Base-by-base conservation (phyloP, 2,329 filamentous ascomycete genomes). In the Aspergillus ibericus region DNA sequence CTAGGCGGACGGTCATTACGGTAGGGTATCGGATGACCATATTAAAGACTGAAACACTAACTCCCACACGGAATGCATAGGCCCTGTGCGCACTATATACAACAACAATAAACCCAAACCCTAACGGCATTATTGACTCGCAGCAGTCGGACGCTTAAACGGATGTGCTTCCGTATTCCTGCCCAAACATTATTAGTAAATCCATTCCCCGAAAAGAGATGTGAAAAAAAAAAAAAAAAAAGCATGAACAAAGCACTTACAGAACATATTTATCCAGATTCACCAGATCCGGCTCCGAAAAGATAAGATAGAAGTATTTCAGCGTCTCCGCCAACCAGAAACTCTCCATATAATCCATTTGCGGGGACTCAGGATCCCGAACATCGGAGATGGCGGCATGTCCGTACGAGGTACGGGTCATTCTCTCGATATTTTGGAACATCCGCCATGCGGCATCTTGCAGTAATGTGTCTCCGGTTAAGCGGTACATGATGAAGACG, bases 401-500 rank as follows among this genome's bases (percentile, higher is more conserved):
- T 1, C 75, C 80, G 56, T 78, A 75, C 0, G 73, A 68, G 6
- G 80, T 80, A 32, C 73, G 70, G 2, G 75, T 77, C 51, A 74
- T 72, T 32, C 73, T 77, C 25, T 80, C 77, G 34, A 82, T 78
- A 36, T 71, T 76, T 48, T 77, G 68, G 62, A 81, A 82, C 80
- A 82, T 82, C 32, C 75, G 73, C 80, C 80, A 82, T 3, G 79
- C 80, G 1, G 73, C 72, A 36, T 81, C 78, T 42, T 77, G 74
- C 53, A 77, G 72, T 13, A 68, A 72, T 54, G 75, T 76, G 59
- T 85, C 80, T 12, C 84, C 84, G 0, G 84, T 86, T 46, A 85
- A 82, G 18, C 84, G 80, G 64, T 86, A 85, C 70, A 87, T 73
- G 63, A 86, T 76, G 69, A 86, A 87, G 3, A 86, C 79, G n/a